phyloP scores from a whole-genome alignment of 2,329 filamentous ascomycete genomes.

The Chrysosporium keratinophilum region DNA sequence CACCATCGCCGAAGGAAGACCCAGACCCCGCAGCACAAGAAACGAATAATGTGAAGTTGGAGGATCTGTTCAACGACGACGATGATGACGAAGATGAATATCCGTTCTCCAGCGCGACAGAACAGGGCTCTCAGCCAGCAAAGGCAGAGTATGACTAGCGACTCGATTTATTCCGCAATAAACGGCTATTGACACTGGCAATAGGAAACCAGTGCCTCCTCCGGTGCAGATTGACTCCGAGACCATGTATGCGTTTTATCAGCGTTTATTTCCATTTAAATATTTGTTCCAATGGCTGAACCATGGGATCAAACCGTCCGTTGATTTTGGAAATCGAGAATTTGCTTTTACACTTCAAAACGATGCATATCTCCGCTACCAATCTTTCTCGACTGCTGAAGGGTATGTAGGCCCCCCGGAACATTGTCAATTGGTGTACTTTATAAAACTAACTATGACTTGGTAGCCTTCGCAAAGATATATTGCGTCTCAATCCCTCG shows the following conservation, averaged over 20 bases:
- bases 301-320: constrained; percentile 72
- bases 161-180: not conserved
- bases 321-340: constrained; percentile 85
- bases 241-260: constrained; percentile 87
- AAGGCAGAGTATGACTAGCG: constrained; percentile 3
- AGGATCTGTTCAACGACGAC: constrained; percentile 51
- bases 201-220: constrained; percentile 28
- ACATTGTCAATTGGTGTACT: not conserved
- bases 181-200: not conserved
- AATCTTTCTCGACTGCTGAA: constrained; percentile 62
- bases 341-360: constrained; percentile 93
- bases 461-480: constrained; percentile 71
- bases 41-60: constrained; percentile 37
- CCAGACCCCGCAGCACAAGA: constrained; percentile 21
- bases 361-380: constrained; percentile 85
- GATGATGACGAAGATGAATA: constrained; percentile 49
- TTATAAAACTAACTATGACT: not conserved
- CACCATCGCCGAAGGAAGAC: constrained; percentile 25
- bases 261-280: constrained; percentile 88
- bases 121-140: not conserved
- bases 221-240: constrained; percentile 58
- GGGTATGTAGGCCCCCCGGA: constrained; percentile 34
- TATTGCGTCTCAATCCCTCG: constrained; percentile 74
- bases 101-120: constrained; percentile 42
- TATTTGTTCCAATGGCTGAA: constrained; percentile 97